A percentile compares a stretch with the other conserved stretches of the same genome.
These are phyloP conservation scores for Ascomycota sp. DNA, from an alignment of 2,329 filamentous ascomycete genomes.

Conservation along the genomic window DNA sequence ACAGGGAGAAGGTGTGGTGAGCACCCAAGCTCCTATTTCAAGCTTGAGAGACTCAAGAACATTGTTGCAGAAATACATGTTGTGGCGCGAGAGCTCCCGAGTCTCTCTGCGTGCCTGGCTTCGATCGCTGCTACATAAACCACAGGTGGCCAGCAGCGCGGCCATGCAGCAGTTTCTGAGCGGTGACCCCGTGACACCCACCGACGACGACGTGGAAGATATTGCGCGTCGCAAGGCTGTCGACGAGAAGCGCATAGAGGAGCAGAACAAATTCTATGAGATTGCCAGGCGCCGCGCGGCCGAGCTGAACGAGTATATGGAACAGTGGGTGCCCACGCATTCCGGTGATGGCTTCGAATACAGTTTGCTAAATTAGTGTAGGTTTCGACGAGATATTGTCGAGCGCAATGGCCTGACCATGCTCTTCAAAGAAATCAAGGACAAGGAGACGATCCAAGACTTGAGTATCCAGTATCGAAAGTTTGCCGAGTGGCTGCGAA, in stretches of 20 bases:
- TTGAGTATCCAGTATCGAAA: slow-evolving; percentile 91
- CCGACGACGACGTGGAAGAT: slow-evolving; percentile 65
- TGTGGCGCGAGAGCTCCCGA: slow-evolving; percentile 75
- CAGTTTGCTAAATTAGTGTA: slow-evolving; percentile 5
- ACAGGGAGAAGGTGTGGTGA: slow-evolving; percentile 8
- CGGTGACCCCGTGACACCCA: slow-evolving; percentile 45
- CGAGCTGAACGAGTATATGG: slow-evolving; percentile 95
- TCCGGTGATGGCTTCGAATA: no score
- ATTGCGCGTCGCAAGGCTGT: slow-evolving; percentile 58
- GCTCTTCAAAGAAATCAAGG: slow-evolving; percentile 78
- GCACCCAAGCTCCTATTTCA: slow-evolving; percentile 1
- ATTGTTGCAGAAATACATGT: slow-evolving; percentile 26
- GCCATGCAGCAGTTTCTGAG: slow-evolving; percentile 71
- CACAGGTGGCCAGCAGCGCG: slow-evolving; percentile 59
- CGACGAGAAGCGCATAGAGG: slow-evolving; percentile 72
- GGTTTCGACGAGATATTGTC: slow-evolving; percentile 44
- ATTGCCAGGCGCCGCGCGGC: slow-evolving; percentile 75
- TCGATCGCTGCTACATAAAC: slow-evolving; percentile 65
- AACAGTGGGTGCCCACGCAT: slow-evolving; percentile 36
- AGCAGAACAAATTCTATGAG: slow-evolving; percentile 87
- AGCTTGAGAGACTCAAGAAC: not conserved
- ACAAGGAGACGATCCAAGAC: slow-evolving; percentile 69
- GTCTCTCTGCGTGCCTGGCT: slow-evolving; percentile 80
- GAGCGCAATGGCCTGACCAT: slow-evolving; percentile 66
- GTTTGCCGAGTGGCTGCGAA: slow-evolving; percentile 92